Evolutionary conservation across 176 grass and related monocot genomes (phyloP).

Genomic region (Eremochloa ophiuroides): DNA sequence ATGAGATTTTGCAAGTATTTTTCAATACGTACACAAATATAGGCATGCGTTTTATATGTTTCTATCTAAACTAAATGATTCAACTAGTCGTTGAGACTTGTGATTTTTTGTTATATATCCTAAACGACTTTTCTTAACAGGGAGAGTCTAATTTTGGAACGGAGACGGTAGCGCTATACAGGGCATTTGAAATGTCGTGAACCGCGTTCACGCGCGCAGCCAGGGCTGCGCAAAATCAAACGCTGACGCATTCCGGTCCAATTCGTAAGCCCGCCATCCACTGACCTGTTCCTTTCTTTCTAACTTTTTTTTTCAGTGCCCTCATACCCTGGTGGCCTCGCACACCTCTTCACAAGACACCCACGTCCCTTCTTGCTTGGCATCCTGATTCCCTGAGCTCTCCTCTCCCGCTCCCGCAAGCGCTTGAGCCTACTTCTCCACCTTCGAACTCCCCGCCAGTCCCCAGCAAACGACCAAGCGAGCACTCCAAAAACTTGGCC

Average conservation of each 20-base stretch:
- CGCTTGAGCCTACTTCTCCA: neutral
- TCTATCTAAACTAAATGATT: neutral
- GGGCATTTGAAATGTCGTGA: neutral
- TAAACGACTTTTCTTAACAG: neutral
- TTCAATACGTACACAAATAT: neutral
- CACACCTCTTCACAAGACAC: neutral
- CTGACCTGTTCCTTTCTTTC: neutral
- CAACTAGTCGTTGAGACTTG: neutral
- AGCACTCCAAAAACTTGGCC: neutral
- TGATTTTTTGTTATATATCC: neutral
- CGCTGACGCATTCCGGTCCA: slow-evolving; percentile 45
- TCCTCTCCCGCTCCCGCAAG: neutral
- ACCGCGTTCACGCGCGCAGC: slow-evolving; percentile 17
- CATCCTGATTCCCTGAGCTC: neutral
- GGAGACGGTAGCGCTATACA: neutral
- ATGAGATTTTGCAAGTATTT: neutral
- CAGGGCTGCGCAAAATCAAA: slow-evolving; percentile 27
- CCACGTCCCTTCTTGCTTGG: neutral
- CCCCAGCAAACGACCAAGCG: slow-evolving; percentile 24
- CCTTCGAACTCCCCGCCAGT: slow-evolving; percentile 34
- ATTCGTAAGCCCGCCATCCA: slow-evolving; percentile 25
- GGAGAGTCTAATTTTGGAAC: neutral
- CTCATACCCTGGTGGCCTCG: neutral
- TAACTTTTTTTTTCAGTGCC: too few species aligned
- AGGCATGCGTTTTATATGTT: neutral